A percentile compares a stretch with the other conserved stretches of the same genome.
phyloP scores from a whole-genome alignment of 2,329 filamentous ascomycete genomes.

The Hirsutella rhossiliensis region DNA sequence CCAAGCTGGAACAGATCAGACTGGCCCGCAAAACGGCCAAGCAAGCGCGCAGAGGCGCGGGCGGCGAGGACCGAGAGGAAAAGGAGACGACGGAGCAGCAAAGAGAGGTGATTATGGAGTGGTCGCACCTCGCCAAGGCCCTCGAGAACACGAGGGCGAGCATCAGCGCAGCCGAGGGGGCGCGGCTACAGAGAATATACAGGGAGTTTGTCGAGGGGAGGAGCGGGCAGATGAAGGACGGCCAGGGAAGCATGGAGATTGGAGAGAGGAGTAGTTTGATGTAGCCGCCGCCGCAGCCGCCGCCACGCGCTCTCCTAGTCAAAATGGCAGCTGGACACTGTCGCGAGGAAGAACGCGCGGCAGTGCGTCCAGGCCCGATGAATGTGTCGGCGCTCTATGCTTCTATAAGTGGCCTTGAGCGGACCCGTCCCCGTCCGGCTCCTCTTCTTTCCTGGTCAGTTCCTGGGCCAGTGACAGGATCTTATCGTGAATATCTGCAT shows the following conservation, averaged over 20 bases:
- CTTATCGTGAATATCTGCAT: constrained; percentile 25
- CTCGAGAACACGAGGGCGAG: constrained; percentile 68
- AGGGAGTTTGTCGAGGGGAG: constrained; percentile 83
- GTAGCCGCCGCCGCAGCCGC: constrained; percentile 32
- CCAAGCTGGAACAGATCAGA: constrained; percentile 76
- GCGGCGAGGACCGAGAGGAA: constrained; percentile 9
- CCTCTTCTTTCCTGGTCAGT: neutral
- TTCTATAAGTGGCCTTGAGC: neutral
- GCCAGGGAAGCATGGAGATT: constrained; percentile 83
- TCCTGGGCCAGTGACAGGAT: constrained; percentile 22
- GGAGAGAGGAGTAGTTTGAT: constrained; percentile 89
- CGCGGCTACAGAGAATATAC: constrained; percentile 70
- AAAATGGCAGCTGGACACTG: neutral
- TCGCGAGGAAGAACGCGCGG: no score
- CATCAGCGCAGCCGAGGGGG: constrained; percentile 68
- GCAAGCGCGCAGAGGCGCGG: constrained; percentile 17
- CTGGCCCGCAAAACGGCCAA: constrained; percentile 43
- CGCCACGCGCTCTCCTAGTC: constrained; percentile 6
- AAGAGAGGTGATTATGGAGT: constrained; percentile 68
- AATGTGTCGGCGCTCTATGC: no score
- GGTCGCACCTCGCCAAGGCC: constrained; percentile 71
- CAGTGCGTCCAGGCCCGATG: no score
- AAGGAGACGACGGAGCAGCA: constrained; percentile 23
- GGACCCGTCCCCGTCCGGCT: neutral
- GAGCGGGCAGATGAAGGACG: constrained; percentile 90